phyloP scores from a whole-genome alignment of 345 rosid genomes.

The Psidium friedrichsthalianum region DNA sequence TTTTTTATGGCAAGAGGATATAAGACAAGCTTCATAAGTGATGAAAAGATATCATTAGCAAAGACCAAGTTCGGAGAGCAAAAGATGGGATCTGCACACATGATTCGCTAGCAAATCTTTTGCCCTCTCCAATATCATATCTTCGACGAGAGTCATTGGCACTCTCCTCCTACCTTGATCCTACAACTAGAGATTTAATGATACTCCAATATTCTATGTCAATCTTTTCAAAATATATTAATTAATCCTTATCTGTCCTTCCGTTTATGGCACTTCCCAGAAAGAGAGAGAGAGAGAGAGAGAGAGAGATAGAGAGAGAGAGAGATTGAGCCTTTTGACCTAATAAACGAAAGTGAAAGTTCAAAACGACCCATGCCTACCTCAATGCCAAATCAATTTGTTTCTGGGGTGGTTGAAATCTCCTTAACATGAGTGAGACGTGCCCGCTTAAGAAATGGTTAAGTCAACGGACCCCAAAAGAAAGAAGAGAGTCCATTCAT shows the following conservation, averaged over 20 bases:
- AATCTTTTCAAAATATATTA: background rate
- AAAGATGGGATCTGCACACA: slow-evolving; percentile 35
- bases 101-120: slow-evolving; percentile 31
- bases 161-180: slow-evolving; percentile 5
- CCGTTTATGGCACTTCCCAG: slow-evolving; percentile 7
- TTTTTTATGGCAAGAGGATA: background rate
- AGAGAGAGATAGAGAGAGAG: background rate
- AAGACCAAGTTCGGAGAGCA: slow-evolving; percentile 13
- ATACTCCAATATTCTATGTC: background rate
- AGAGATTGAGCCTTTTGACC: background rate
- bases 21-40: background rate
- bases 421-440: background rate
- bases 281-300: background rate
- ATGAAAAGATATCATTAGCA: slow-evolving; percentile 6
- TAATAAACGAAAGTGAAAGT: background rate
- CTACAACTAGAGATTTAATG: slow-evolving; percentile 7
- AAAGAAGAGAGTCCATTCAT: background rate
- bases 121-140: slow-evolving; percentile 8
- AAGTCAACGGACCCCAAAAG: background rate
- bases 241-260: slow-evolving; percentile 8
- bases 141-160: background rate
- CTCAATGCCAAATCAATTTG: slow-evolving; percentile 16
- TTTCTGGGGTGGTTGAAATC: background rate
- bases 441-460: background rate
- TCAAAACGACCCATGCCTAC: slow-evolving; percentile 12